Evolutionary conservation across 2,329 filamentous ascomycete species (phyloP).

Genomic region (Alternaria longipes): DNA sequence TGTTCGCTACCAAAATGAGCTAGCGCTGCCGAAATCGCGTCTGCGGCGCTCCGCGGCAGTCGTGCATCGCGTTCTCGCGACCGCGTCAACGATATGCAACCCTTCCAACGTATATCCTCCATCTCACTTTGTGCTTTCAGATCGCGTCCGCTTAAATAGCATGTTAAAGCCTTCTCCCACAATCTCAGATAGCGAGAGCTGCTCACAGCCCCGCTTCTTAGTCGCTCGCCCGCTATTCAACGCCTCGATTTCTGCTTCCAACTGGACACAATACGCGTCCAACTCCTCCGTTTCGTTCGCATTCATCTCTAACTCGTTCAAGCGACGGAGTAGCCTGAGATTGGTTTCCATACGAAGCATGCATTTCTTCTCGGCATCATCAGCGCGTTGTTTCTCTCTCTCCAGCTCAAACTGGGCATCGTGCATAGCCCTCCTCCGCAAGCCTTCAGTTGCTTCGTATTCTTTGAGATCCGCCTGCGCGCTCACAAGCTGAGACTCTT

Average conservation of each 20-base stretch:
- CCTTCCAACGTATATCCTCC: not conserved
- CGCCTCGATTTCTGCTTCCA: not conserved
- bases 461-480: not conserved
- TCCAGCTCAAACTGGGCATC: not conserved
- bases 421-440: not conserved
- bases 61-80: not conserved
- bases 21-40: conserved; percentile 15
- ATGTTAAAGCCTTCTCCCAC: not conserved
- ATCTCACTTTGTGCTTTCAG: not conserved
- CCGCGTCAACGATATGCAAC: not conserved
- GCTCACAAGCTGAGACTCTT: conserved; percentile 1
- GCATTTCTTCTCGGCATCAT: conserved; percentile 2
- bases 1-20: not conserved
- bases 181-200: too few species aligned
- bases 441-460: not conserved
- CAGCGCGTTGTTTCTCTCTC: conserved; percentile 4
- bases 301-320: not conserved
- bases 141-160: not conserved
- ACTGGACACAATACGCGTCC: conserved; percentile 5
- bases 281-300: not conserved
- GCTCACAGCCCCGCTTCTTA: not conserved
- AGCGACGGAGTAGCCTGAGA: not conserved
- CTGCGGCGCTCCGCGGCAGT: conserved; percentile 12
- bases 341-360: not conserved
- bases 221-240: not conserved